Conservation (phyloP, 208 protist species). For the Crithidia brevicula region DNA sequence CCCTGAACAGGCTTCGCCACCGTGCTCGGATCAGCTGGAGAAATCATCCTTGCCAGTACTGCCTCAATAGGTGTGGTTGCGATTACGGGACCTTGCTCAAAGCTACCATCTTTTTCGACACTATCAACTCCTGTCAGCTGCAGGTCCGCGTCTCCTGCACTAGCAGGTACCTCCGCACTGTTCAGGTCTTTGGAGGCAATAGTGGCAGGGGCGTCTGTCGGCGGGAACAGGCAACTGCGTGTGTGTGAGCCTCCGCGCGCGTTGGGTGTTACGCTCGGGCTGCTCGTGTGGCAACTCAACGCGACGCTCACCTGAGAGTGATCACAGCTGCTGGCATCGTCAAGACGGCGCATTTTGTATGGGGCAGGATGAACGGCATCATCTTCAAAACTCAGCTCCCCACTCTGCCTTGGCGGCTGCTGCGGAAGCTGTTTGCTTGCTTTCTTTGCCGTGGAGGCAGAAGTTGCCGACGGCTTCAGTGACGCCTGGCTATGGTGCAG, state of each 20-base stretch:
- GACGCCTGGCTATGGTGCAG: background rate
- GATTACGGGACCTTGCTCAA: too few relatives aligned
- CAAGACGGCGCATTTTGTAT: background rate
- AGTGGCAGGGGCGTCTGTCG: too few relatives aligned
- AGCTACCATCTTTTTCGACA: too few relatives aligned
- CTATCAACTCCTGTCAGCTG: too few relatives aligned
- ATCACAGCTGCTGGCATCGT: constrained; percentile 7
- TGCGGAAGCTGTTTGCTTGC: background rate
- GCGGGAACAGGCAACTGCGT: background rate
- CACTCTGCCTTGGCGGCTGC: background rate
- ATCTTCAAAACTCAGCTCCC: too few relatives aligned
- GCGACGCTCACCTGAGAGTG: constrained; percentile 16
- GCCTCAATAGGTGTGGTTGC: constrained; percentile 7
- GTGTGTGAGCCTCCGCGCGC: background rate
- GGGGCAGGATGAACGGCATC: background rate
- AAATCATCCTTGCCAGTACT: background rate
- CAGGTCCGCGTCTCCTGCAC: too few relatives aligned
- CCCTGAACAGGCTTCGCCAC: constrained; percentile 27
- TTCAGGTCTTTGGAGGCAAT: too few relatives aligned
- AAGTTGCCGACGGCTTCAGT: background rate
- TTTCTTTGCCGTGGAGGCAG: background rate
- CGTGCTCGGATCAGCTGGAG: constrained; percentile 5
- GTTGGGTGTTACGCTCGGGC: background rate
- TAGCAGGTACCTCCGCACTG: too few relatives aligned
- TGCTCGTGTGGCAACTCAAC: constrained; percentile 2